Base-by-base conservation (phyloP, 2,329 filamentous ascomycete species). In the Claviceps pusilla region DNA sequence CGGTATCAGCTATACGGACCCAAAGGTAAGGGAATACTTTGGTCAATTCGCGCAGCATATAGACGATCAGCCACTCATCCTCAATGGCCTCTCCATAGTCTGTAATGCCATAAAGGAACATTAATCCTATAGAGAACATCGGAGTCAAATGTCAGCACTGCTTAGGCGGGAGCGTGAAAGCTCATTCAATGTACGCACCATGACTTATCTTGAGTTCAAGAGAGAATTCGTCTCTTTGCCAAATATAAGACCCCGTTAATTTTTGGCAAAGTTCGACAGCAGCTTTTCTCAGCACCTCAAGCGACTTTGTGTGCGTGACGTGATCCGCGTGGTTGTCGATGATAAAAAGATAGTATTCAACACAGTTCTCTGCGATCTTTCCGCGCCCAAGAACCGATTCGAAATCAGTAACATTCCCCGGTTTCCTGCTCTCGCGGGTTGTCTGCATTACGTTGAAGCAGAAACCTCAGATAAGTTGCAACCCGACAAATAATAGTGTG, bases 41-140 rank as follows among this genome's bases (percentile, higher is more conserved):
- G 61, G 84, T 90, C 61, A 97, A 71, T 69, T 95, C 85, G 48
- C 87, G 82, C 35, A 98, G 74, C 5, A 97, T 72, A 69, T 90
- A 95, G 24, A 97, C 90, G 56, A 97, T 84, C 6, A 97, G 78
- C 94, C 93, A 98, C 72, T 98, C 94, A 62, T 98, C 93, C 64
- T 95, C 91, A 4, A 97, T 83, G 0, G 89, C 93, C 68, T 98
- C 94, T 9, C 91, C 90, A 63, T 89, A 97, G 65, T 91, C 87
- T 0, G 89, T 93, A 52, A 76, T 74, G 24, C 91, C 91, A 58
- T 81, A 78, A 6, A 98, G 76, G 58, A 83, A 82, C n/a, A 74
- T 64, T 9, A 80, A 64, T 14, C 55, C 51, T 57, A 28, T 31
- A 3, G 45, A 7, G 10, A 47, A 47, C 16, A 41, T 16, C 24